phyloP scores from a whole-genome alignment of 2,329 filamentous ascomycete genomes.

The Colletotrichum chrysophilum region DNA sequence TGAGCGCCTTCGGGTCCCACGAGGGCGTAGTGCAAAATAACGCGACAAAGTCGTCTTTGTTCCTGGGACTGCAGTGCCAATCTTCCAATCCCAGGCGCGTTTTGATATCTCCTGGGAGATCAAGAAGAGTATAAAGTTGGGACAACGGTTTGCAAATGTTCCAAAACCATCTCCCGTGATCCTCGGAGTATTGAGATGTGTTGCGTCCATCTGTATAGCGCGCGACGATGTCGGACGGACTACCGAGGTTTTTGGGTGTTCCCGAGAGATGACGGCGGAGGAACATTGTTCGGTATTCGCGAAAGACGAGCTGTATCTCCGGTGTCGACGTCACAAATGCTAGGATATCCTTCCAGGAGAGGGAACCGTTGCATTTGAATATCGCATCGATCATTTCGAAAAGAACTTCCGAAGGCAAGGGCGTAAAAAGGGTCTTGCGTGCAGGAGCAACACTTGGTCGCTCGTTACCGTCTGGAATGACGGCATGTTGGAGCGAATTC shows the following conservation, averaged over 20 bases:
- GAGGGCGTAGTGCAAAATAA: not conserved
- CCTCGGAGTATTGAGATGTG: not conserved
- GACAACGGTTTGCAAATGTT: not conserved
- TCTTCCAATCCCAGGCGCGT: accelerated
- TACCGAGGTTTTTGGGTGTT: not conserved
- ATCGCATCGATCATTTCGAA: not conserved
- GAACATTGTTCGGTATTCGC: not conserved
- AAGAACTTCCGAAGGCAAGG: not conserved
- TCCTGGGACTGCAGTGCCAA: not conserved
- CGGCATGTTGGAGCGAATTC: not conserved
- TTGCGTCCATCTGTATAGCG: not conserved
- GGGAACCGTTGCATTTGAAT: not conserved
- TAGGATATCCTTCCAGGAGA: not conserved
- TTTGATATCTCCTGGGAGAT: not conserved
- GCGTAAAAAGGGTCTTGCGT: not conserved
- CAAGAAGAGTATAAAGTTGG: not conserved
- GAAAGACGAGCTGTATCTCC: not conserved
- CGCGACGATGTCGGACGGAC: not conserved
- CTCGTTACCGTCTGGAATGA: not conserved
- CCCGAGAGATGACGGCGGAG: not conserved
- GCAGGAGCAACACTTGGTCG: not conserved
- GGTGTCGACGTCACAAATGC: not conserved
- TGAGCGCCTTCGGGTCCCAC: not conserved
- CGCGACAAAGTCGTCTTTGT: not conserved
- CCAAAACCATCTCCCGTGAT: not conserved